Base-by-base conservation (phyloP, 176 grass and related monocot genomes). In the Eremochloa ophiuroides region DNA sequence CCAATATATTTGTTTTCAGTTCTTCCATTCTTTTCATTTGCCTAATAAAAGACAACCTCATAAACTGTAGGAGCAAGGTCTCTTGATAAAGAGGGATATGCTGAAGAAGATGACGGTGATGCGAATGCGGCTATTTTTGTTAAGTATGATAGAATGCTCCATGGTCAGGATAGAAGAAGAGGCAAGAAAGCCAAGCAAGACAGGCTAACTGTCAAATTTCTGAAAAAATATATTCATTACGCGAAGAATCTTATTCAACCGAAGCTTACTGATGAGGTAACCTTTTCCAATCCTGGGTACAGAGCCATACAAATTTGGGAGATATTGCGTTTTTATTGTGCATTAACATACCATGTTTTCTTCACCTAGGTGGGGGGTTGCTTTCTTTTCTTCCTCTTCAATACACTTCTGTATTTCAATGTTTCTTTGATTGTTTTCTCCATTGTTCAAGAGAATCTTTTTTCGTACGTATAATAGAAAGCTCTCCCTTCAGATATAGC, bases 181-280 rank as follows among this genome's bases (percentile, higher is more conserved):
- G 84, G 90, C 38, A 98, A 92, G 80, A 99, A 93, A 44, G 16
- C 82, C 55, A 99, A 95, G 68, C 89, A 99, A 71, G 96, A 99
- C 62, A 95, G 88, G 38, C 68, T 99, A 23, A 93, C 96, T 41
- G 69, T 93, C 62, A 99, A 99, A 55, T 95, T 99, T 66, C 75
- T 99, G 50, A 99, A 99, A 88, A 99, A 99, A 86, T 99, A 93
- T 78, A 99, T 93, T 39, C 93, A 99, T 78, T 99, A 99, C 83
- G 96, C 96, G 0, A 99, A 99, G 80, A 93, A 99, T 51, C 88
- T 92, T 58, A 95, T 91, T 89, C 93, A 99, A 78, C 96, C 96
- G 37, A 99, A 74, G 63, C 88, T 98, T 68, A 93, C 90, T 73
- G 93, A 99, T 51, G 96, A 99, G 96, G 96, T 99, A 88, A 83